Conservation (phyloP, 768 basidiomycete genomes). For the Ramaria rubella region DNA sequence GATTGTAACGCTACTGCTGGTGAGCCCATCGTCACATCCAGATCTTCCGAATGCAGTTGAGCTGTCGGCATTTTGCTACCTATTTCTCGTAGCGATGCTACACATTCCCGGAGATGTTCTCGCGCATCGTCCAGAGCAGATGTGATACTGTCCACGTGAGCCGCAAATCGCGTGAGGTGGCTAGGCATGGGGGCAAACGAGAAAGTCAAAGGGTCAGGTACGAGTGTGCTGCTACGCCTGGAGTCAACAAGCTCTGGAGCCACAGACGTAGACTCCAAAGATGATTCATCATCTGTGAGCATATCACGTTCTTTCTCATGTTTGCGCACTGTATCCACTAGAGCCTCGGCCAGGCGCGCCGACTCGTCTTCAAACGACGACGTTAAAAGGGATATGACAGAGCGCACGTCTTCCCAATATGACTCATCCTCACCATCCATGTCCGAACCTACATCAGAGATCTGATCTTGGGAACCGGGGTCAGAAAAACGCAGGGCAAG, state of each 20-base stretch:
- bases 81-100: constrained; percentile 50
- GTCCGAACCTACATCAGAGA: constrained; percentile 13
- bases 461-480: background rate
- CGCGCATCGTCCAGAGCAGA: constrained; percentile 66
- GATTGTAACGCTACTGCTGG: constrained; percentile 45
- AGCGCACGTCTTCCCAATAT: constrained; percentile 82
- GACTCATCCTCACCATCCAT: constrained; percentile 59
- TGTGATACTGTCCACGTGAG: constrained; percentile 65
- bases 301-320: constrained; percentile 37
- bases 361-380: constrained; percentile 61
- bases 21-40: background rate
- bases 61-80: constrained; percentile 18
- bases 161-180: constrained; percentile 60
- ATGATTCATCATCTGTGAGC: constrained; percentile 16
- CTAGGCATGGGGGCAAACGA: constrained; percentile 75
- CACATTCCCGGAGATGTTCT: constrained; percentile 58
- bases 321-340: constrained; percentile 33
- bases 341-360: constrained; percentile 51
- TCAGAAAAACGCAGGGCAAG: constrained; percentile 65
- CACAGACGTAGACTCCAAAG: constrained; percentile 15
- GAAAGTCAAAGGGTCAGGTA: constrained; percentile 4
- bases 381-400: constrained; percentile 64
- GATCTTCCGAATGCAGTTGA: background rate
- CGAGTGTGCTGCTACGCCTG: background rate
- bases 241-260: background rate